phyloP scores from a whole-genome alignment of 2,329 filamentous ascomycete genomes.

The Neopestalotiopsis clavispora region DNA sequence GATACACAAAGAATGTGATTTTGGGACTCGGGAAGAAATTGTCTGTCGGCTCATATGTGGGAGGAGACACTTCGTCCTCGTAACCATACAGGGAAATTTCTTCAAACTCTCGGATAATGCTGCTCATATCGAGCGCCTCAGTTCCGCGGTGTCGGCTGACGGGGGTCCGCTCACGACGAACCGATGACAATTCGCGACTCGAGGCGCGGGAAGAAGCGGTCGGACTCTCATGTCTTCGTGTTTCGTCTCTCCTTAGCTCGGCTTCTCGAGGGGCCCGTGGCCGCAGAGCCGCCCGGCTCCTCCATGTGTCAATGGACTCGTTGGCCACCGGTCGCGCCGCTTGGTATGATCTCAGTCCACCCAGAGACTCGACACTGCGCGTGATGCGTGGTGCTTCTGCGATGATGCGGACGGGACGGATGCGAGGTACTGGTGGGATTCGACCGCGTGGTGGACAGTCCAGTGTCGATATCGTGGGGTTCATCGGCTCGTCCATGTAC shows the following conservation, averaged over 20 bases:
- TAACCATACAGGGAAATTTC: neutral
- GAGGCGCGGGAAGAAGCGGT: neutral
- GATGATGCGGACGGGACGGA: neutral
- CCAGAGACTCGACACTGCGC: neutral
- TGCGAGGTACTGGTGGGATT: neutral
- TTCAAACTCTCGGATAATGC: neutral
- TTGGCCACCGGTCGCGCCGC: neutral
- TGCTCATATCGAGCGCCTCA: neutral
- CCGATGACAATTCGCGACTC: neutral
- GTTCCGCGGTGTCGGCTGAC: neutral
- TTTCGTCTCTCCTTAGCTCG: neutral
- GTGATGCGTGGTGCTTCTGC: neutral
- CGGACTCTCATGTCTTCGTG: neutral
- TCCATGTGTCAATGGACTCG: neutral
- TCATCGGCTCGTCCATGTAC: neutral
- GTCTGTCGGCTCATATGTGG: neutral
- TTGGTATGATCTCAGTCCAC: neutral
- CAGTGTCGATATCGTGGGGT: neutral
- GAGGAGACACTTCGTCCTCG: neutral
- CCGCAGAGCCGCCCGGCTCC: neutral
- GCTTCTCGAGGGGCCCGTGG: neutral
- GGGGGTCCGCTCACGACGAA: neutral
- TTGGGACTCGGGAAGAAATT: slow-evolving; percentile 8
- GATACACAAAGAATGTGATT: slow-evolving; percentile 9
- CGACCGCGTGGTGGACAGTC: neutral